Base-by-base conservation (phyloP, 176 grass and related monocot genomes). In the Phoenix roebelenii region DNA sequence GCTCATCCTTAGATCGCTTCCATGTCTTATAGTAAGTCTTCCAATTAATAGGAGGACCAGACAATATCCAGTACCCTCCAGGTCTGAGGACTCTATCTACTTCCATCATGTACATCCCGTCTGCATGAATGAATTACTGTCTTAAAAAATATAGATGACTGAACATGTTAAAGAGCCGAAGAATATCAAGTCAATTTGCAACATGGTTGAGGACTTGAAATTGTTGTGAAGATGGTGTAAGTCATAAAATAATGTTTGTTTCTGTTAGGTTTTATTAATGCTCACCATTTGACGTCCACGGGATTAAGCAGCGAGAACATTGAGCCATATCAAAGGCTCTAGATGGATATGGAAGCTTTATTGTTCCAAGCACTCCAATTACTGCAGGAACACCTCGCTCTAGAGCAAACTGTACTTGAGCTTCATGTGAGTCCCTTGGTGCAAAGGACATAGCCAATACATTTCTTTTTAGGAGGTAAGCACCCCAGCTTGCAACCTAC, bases 361-460 rank as follows among this genome's bases (percentile, higher is more conserved):
- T 62, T 64, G 88, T 87, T 74, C 84, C 83, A 50, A 93, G 70
- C 23, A 81, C 88, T 72, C 84, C 88, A 69, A 93, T 87, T 54
- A 87, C 73, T 66, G 88, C 80, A 75, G 88, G 88, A 53, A 84
- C 76, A 66, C 88, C 83, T 83, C 88, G 60, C 69, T 91, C 88
- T 79, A 91, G 64, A 70, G 83, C 72, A 83, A 93, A 93, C 58
- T 93, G 80, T 55, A 87, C 73, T 57, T 83, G 77, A 74, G 79
- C 76, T 83, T 87, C 84, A 1, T 84, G 79, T 39, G 77, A 81
- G 49, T 84, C 80, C 58, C 73, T 68, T 58, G 88, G 88, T 75
- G 88, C 88, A 78, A 93, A 84, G 76, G 88, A 93, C 88, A 93
- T 87, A 50, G 84, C 76, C 79, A 93, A 76, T 76, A 93, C 23